Evolutionary conservation across 208 protist genomes (phyloP), one percentile per base, ranked within the genome.

Genomic region (Novymonas esmeraldas): DNA sequence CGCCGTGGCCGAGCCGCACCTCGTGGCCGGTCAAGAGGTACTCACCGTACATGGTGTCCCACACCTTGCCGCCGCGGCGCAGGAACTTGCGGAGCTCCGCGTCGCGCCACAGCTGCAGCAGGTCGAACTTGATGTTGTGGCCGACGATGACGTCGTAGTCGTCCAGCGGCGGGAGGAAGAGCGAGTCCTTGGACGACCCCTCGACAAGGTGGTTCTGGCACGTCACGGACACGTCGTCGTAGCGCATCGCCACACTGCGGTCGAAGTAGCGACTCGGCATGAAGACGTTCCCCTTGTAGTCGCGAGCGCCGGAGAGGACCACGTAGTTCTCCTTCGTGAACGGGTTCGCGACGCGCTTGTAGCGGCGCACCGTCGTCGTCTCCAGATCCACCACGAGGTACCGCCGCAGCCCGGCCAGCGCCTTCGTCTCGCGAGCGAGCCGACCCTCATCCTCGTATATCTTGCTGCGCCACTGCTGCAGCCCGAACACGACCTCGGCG

Each of bases 21-120:
- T 93, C 88, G 49, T 97, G 94, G 7, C 94, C 94, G 14, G 79
- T 93, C 24, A 96, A 70, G 24, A 97, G 76, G 67, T 97, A 97
- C 79, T 97, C 91, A 24, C 76, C 91, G 76, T 97, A 97, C 94
- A 97, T 97, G 36, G 94, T 97, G 67, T 97, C 94, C 92, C 94
- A 97, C 10, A 97, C 90, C 54, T 87, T 88, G 10, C 94, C 94
- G 39, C 94, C 94, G 5, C 90, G 79, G 20, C 65, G 69, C 18
- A 97, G 70, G 66, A 97, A 97, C 45, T 76, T 77, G 38, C 81
- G 77, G n/a, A 97, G 74, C 69, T 96, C 87, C 2, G 56, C 70
- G 63, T 96, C 89, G 36, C 85, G 83, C 90, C 92, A 97, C 6
- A 95, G 81, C 14, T 96, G 92, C 54, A 97, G 80, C 65, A 97